Base-by-base conservation (phyloP, 2,329 filamentous ascomycete genomes). In the Blumeriella jaapii region DNA sequence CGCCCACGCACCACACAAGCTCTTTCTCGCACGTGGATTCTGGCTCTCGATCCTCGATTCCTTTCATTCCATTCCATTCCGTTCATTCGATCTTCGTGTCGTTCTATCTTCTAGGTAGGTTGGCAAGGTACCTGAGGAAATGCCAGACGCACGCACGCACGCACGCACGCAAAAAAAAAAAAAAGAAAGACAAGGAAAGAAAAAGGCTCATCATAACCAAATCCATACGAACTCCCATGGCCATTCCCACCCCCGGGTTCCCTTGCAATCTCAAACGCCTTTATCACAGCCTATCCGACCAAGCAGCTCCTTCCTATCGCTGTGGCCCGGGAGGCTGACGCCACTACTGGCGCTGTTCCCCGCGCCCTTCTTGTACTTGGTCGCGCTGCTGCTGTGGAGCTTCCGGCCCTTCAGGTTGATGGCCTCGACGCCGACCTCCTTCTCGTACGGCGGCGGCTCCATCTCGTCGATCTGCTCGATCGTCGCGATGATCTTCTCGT, bases 351-450 rank as follows among this genome's bases (percentile, higher is more conserved):
- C n/a, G n/a, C n/a, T 38, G 33, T 46, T 53, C 15, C 41, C 49
- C 3, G 47, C 22, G 16, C 42, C 43, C 34, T 55, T 57, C 29
- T 44, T 45, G 27, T 56, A 55, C 16, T 49, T 34, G 18, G 17
- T 40, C 5, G 42, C 43, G 20, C 41, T 49, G 7, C 38, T n/a
- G n/a, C n/a, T n/a, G n/a, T n/a, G n/a, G n/a, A n/a, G 49, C 8
- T 37, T 45, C 15, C 52, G 41, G 3, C 69, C 67, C 53, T 72
- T 71, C 42, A 84, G 65, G 45, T 80, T 73, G 34, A 87, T 67
- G 9, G 69, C 65, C 50, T 86, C 81, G 4, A 82, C 79, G 15
- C 78, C 79, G 1, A 86, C 78, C 54, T 86, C 82, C 56, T 85
- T 71, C 57, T 86, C 81, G 7, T 81, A 64, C 2, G 74, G 60